Evolutionary conservation across 495 filamentous ascomycete species (phyloP).

Genomic region (Bacidia gigantensis): DNA sequence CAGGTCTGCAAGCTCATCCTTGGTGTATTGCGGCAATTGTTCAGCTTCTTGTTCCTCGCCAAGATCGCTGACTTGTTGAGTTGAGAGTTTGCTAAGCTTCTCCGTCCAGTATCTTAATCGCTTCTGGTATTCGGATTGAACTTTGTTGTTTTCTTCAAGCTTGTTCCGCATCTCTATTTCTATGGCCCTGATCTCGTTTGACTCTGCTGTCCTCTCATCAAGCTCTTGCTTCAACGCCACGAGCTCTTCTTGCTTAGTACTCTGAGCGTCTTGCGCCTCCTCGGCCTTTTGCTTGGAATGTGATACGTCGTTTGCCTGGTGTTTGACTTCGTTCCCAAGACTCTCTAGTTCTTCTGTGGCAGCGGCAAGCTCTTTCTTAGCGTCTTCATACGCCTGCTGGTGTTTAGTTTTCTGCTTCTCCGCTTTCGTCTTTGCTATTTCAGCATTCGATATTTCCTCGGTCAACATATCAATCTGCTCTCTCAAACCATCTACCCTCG

Average conservation of each 20-base stretch:
- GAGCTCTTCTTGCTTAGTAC: constrained; percentile 68
- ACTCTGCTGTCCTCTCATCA: constrained; percentile 69
- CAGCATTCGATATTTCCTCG: constrained; percentile 70
- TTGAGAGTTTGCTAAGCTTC: constrained; percentile 59
- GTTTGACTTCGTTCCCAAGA: constrained; percentile 60
- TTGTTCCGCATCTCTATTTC: constrained; percentile 99
- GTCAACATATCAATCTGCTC: constrained; percentile 70
- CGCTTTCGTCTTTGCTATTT: constrained; percentile 74
- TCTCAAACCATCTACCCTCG: constrained; percentile 82
- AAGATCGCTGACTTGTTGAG: constrained; percentile 68
- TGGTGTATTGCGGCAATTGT: constrained; percentile 66
- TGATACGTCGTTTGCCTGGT: constrained; percentile 60
- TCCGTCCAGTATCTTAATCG: constrained; percentile 73
- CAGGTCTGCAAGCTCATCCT: constrained; percentile 87
- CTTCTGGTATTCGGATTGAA: constrained; percentile 74
- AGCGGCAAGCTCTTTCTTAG: constrained; percentile 61
- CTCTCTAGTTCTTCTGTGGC: constrained; percentile 57
- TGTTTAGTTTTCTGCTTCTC: constrained; percentile 85
- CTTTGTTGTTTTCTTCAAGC: constrained; percentile 89
- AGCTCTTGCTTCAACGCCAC: constrained; percentile 67
- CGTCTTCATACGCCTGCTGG: constrained; percentile 60
- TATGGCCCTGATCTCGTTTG: constrained; percentile 77
- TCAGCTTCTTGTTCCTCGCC: constrained; percentile 38
- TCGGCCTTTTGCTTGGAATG: constrained; percentile 62
- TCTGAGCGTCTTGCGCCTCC: constrained; percentile 69